A percentile compares a stretch with the other conserved stretches of the same genome.
Conservation (phyloP, 352 stramenopile species). For the Pythium monospermum region DNA sequence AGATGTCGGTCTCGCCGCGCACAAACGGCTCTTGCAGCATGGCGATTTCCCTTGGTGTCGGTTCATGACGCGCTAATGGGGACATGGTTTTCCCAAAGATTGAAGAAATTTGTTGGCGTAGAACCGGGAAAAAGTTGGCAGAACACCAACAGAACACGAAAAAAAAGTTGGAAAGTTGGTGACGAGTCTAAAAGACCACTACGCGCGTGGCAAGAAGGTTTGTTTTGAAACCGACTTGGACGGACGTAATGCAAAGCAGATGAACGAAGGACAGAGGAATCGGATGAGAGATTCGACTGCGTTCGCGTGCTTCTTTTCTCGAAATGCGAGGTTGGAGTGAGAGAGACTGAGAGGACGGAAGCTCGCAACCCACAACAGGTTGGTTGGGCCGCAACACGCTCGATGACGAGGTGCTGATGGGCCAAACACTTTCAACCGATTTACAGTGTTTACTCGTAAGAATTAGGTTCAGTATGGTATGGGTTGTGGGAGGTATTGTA, state of each 20-base stretch:
- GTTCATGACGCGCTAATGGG: slow-evolving; percentile 5
- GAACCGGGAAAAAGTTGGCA: neutral
- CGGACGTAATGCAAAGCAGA: neutral
- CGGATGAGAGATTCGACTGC: neutral
- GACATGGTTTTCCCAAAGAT: neutral
- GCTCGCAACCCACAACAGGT: neutral
- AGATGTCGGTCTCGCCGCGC: slow-evolving; percentile 69
- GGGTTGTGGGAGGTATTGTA: too few species aligned
- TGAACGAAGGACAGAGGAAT: neutral
- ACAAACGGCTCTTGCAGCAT: slow-evolving; percentile 60
- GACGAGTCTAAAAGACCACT: neutral
- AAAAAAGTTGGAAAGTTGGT: neutral
- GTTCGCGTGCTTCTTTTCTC: slow-evolving; percentile 5
- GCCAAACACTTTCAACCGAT: neutral
- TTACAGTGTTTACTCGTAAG: too few species aligned
- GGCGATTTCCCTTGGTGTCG: slow-evolving; percentile 33
- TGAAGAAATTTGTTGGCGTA: neutral
- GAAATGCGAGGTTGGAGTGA: neutral
- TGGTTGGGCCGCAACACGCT: neutral
- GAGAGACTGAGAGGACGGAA: neutral
- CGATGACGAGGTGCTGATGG: neutral
- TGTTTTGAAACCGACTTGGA: neutral
- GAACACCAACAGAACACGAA: neutral
- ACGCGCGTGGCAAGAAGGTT: neutral
- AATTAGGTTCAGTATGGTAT: too few species aligned